Conservation (phyloP, 2,329 filamentous ascomycete genomes). For the Dendrostoma leiphaemia region DNA sequence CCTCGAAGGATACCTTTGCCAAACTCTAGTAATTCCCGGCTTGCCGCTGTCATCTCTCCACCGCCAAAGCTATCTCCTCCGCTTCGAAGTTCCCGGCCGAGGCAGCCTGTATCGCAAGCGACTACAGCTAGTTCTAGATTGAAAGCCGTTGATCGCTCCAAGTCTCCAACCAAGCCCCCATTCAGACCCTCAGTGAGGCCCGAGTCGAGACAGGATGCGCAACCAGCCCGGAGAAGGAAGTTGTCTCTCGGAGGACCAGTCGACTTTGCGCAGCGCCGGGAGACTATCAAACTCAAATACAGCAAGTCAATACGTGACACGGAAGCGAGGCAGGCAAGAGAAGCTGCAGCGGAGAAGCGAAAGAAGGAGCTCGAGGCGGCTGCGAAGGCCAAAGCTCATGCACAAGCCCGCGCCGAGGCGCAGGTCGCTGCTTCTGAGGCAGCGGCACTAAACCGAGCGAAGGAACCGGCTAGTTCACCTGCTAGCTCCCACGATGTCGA, state of each 20-base stretch:
- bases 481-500: background rate
- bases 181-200: constrained; percentile 27
- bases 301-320: constrained; percentile 78
- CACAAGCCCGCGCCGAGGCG: constrained; percentile 31
- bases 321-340: constrained; percentile 57
- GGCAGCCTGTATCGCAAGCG: constrained; percentile 74
- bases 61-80: constrained; percentile 75
- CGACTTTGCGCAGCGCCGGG: constrained; percentile 79
- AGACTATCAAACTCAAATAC: constrained; percentile 81
- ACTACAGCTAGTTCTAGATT: constrained; percentile 68
- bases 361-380: constrained; percentile 49
- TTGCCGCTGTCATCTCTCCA: constrained; percentile 73
- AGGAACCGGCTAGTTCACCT: constrained; percentile 1
- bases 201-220: constrained; percentile 35
- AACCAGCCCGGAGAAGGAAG: constrained; percentile 45
- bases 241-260: constrained; percentile 66
- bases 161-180: constrained; percentile 38
- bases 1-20: constrained; percentile 36
- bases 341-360: constrained; percentile 52
- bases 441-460: constrained; percentile 13
- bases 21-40: constrained; percentile 53
- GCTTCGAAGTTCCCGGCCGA: constrained; percentile 77
- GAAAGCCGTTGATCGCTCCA: constrained; percentile 57
- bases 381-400: constrained; percentile 39
- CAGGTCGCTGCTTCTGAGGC: constrained; percentile 26